phyloP scores from a whole-genome alignment of 495 filamentous ascomycete species.

The Amorphotheca resinae region DNA sequence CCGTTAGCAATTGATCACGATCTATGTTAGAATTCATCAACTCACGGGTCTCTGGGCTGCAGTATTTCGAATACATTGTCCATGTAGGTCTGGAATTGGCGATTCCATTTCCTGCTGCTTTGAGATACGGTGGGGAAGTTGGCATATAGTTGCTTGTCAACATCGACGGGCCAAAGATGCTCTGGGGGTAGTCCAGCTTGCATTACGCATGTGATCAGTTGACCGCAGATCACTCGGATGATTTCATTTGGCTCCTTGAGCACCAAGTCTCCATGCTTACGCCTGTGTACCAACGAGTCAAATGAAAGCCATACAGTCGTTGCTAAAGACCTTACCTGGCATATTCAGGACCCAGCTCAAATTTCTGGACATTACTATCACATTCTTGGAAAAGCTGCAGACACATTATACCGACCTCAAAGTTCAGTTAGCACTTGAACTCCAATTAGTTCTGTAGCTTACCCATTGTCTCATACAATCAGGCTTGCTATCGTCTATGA shows the following conservation, averaged over 20 bases:
- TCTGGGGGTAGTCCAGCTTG: neutral
- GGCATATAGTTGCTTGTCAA: neutral
- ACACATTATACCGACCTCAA: slow-evolving; percentile 8
- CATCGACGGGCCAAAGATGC: neutral
- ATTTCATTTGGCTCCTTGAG: slow-evolving; percentile 4
- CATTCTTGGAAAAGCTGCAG: slow-evolving; percentile 6
- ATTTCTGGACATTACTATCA: neutral
- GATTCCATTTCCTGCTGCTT: neutral
- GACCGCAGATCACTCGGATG: slow-evolving; percentile 1
- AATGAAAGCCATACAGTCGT: neutral
- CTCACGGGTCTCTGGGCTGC: neutral
- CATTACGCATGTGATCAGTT: slow-evolving; percentile 1
- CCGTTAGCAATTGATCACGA: neutral
- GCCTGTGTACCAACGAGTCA: neutral
- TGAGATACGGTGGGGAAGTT: slow-evolving; percentile 1
- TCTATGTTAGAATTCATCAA: neutral
- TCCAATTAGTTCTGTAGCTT: neutral
- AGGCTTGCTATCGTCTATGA: slow-evolving; percentile 1
- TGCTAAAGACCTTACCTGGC: neutral
- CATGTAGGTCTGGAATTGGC: slow-evolving; percentile 2
- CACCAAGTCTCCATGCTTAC: neutral
- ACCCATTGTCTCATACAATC: slow-evolving; percentile 11
- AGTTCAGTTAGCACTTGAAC: neutral
- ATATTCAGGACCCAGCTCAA: slow-evolving; percentile 5
- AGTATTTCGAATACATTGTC: neutral